phyloP scores from a whole-genome alignment of 2,329 filamentous ascomycete species.

The Colletotrichum theobromicola region DNA sequence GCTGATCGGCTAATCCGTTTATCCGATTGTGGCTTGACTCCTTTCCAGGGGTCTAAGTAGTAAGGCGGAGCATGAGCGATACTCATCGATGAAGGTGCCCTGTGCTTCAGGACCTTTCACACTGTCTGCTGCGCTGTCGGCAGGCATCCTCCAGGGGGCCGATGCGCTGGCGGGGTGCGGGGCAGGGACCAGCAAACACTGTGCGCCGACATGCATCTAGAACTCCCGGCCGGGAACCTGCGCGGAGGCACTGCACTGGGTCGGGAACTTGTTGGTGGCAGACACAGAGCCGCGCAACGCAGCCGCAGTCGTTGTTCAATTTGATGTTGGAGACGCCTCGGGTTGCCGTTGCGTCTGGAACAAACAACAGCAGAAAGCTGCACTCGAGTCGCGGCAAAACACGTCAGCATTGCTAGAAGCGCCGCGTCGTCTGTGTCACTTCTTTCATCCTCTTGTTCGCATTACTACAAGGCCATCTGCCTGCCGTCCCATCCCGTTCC shows the following conservation, averaged over 20 bases:
- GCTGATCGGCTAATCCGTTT: background rate
- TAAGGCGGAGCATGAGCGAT: background rate
- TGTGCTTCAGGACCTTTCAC: background rate
- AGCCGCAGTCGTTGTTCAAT: background rate
- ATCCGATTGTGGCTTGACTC: background rate
- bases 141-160: background rate
- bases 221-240: background rate
- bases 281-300: background rate
- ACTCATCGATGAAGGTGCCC: background rate
- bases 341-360: background rate
- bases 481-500: background rate
- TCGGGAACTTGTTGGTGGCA: background rate
- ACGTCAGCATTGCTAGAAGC: background rate
- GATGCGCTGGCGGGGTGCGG: background rate
- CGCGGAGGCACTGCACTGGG: background rate
- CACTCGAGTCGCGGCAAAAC: background rate
- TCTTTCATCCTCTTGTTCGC: background rate
- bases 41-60: background rate
- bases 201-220: constrained; percentile 1
- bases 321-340: background rate
- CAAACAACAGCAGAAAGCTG: background rate
- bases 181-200: background rate
- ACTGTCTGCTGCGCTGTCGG: background rate
- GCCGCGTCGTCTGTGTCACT: background rate
- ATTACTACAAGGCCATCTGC: background rate